Evolutionary conservation across 2,329 filamentous ascomycete species (phyloP).

Genomic region (Cercospora citrullina): DNA sequence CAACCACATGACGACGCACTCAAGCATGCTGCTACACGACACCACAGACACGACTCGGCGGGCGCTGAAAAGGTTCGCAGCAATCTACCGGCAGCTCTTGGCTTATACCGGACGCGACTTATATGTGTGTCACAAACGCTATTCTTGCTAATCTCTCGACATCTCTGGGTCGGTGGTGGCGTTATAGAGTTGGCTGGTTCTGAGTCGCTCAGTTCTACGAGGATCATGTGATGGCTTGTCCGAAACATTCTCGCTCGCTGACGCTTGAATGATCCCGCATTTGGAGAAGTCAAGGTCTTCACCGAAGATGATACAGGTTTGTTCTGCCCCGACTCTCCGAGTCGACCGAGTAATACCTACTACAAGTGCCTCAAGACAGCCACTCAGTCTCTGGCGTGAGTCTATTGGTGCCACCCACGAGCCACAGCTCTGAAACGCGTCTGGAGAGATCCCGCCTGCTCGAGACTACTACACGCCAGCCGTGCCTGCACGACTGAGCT

Average conservation of each 20-base stretch:
- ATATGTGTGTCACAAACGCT: background rate
- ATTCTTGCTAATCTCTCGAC: background rate
- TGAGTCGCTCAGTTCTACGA: background rate
- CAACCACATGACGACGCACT: background rate
- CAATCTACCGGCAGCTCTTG: constrained; percentile 5
- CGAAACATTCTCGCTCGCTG: background rate
- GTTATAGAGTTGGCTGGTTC: background rate
- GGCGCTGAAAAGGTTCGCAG: background rate
- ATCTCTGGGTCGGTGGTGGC: background rate
- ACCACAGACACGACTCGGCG: background rate
- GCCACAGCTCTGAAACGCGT: background rate
- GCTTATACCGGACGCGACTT: background rate
- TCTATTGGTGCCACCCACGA: background rate
- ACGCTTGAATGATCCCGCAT: background rate
- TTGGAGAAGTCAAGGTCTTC: background rate
- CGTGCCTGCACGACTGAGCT: background rate
- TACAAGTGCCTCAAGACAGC: background rate
- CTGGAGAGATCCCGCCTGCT: background rate
- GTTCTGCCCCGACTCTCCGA: background rate
- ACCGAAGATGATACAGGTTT: background rate
- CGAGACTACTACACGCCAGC: background rate
- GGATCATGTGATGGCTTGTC: background rate
- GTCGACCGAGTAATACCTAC: no score
- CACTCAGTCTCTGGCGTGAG: background rate
- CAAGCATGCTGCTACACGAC: background rate